A percentile compares a stretch with the other conserved stretches of the same genome.
phyloP scores from a whole-genome alignment of 768 basidiomycete genomes.

The Albatrellus ellisii region DNA sequence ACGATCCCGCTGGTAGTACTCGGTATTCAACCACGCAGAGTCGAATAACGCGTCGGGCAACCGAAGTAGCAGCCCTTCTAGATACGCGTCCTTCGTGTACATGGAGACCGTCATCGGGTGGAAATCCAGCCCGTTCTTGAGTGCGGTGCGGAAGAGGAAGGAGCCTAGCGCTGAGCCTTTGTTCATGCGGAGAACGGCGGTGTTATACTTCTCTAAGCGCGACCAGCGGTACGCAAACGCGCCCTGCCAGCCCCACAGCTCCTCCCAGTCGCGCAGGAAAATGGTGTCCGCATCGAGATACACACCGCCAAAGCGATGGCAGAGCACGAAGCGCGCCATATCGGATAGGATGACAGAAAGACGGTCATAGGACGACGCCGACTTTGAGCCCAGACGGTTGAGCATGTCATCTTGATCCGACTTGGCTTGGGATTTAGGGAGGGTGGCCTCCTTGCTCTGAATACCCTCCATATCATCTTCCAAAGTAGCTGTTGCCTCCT shows the following conservation, averaged over 20 bases:
- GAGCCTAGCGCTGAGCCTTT: slow-evolving; percentile 84
- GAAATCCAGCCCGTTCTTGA: slow-evolving; percentile 91
- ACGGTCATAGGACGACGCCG: slow-evolving; percentile 76
- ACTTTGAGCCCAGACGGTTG: slow-evolving; percentile 83
- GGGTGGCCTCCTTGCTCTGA: slow-evolving; percentile 10
- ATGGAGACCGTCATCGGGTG: slow-evolving; percentile 92
- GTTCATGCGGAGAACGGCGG: slow-evolving; percentile 90
- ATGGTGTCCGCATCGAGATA: slow-evolving; percentile 97
- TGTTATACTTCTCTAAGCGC: slow-evolving; percentile 86
- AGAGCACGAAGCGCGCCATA: slow-evolving; percentile 95
- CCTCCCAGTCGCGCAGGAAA: slow-evolving; percentile 95
- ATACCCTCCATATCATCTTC: slow-evolving; percentile 11
- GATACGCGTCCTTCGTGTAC: slow-evolving; percentile 80
- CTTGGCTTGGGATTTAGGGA: slow-evolving; percentile 6
- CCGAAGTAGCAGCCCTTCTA: slow-evolving; percentile 74
- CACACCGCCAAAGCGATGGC: slow-evolving; percentile 90
- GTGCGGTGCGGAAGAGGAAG: slow-evolving; percentile 87
- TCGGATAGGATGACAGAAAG: slow-evolving; percentile 91
- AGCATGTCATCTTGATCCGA: slow-evolving; percentile 41
- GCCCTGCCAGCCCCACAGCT: slow-evolving; percentile 93
- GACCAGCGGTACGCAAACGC: slow-evolving; percentile 98
- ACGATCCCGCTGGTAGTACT: slow-evolving; percentile 80
- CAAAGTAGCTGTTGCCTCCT: slow-evolving; percentile 21
- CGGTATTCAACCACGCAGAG: slow-evolving; percentile 92
- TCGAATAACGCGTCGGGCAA: slow-evolving; percentile 95